These are phyloP conservation scores for Pseudogymnoascus sp. DNA, from an alignment of 2,329 filamentous ascomycete species.

Conservation along the genomic window DNA sequence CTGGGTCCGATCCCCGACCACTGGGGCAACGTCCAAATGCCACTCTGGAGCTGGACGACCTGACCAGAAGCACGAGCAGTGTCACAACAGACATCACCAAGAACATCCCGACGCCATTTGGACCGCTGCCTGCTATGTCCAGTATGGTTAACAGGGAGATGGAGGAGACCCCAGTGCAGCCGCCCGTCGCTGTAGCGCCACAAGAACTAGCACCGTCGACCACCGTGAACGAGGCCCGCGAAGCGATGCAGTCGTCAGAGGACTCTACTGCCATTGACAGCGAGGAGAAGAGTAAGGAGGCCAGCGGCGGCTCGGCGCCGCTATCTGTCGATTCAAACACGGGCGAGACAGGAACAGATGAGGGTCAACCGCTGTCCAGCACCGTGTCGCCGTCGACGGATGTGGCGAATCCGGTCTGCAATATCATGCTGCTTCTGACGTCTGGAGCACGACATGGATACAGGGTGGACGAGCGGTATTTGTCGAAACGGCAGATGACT, in stretches of 20 bases:
- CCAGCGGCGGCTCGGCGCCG: not conserved
- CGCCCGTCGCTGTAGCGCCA: not conserved
- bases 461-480: conserved; percentile 79
- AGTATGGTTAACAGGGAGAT: conserved; percentile 4
- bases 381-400: conserved; percentile 12
- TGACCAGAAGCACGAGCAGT: conserved; percentile 8
- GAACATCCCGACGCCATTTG: conserved; percentile 1
- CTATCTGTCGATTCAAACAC: not conserved
- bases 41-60: conserved; percentile 7
- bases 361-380: not conserved
- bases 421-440: conserved; percentile 75
- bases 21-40: conserved; percentile 1
- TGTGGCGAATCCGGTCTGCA: conserved; percentile 42
- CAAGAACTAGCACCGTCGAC: not conserved
- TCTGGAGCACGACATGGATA: conserved; percentile 81
- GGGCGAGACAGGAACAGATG: not conserved
- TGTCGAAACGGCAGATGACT: conserved; percentile 69
- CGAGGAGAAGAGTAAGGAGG: conserved; percentile 8
- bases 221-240: not conserved
- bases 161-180: conserved; percentile 6
- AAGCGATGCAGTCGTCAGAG: not conserved
- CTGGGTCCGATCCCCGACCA: not conserved
- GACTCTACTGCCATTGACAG: not conserved
- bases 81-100: conserved; percentile 1
- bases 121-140: not conserved